These are phyloP conservation scores for Chlamydomonas schloesseri DNA, from an alignment of 139 green algal genomes.

Conservation along the genomic window DNA sequence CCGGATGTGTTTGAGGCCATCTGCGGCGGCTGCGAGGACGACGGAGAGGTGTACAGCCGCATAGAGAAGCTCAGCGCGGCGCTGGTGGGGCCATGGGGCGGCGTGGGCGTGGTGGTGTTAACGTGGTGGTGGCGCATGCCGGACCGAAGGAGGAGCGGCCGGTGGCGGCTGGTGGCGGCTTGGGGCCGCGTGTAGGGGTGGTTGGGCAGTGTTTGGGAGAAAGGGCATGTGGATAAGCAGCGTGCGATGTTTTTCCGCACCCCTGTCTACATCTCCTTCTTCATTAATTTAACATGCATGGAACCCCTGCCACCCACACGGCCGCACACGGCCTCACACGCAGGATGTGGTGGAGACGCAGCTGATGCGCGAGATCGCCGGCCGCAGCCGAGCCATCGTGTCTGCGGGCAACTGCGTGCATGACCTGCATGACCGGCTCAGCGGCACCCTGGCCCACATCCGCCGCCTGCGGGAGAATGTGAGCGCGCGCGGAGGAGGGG, in stretches of 20 bases:
- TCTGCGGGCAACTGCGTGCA: constrained; percentile 80
- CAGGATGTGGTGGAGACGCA: constrained; percentile 85
- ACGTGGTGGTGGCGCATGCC: too few relatives aligned
- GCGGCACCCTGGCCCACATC: constrained; percentile 67
- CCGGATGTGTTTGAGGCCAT: constrained; percentile 66
- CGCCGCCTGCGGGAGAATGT: constrained; percentile 37
- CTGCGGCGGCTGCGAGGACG: constrained; percentile 48
- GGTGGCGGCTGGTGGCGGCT: too few relatives aligned
- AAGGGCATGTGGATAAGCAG: too few relatives aligned
- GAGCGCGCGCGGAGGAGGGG: not conserved
- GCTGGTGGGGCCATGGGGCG: constrained; percentile 53
- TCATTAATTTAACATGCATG: too few relatives aligned
- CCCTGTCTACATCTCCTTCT: too few relatives aligned
- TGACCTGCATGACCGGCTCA: constrained; percentile 71
- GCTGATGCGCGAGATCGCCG: constrained; percentile 83
- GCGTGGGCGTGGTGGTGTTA: too few relatives aligned
- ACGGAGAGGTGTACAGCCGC: constrained; percentile 60
- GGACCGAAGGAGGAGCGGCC: too few relatives aligned
- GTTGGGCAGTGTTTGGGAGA: too few relatives aligned
- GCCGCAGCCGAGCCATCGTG: constrained; percentile 77
- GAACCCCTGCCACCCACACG: too few relatives aligned
- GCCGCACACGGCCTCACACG: too few relatives aligned
- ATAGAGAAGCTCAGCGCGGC: constrained; percentile 71
- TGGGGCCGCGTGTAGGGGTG: too few relatives aligned
- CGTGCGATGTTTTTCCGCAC: too few relatives aligned